Conservation (phyloP, 2,329 filamentous ascomycete species). For the Uncinocarpus reesii region DNA sequence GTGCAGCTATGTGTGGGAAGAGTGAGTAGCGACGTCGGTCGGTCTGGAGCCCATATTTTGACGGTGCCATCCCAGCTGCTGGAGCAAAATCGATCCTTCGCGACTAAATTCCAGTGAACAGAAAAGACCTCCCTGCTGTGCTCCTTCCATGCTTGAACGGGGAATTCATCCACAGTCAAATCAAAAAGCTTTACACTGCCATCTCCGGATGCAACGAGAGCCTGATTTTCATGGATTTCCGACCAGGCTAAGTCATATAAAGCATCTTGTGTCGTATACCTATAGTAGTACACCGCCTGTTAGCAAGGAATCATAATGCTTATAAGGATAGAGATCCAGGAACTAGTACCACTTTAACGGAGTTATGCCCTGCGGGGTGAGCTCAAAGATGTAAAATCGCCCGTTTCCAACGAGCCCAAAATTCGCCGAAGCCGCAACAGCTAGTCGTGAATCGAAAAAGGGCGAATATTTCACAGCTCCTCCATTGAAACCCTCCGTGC, state of each 20-base stretch:
- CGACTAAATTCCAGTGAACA: constrained; percentile 81
- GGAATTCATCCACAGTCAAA: constrained; percentile 67
- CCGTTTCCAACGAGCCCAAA: constrained; percentile 97
- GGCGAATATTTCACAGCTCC: constrained; percentile 98
- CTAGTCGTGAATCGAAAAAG: constrained; percentile 90
- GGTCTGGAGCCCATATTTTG: constrained; percentile 85
- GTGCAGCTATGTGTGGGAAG: constrained; percentile 88
- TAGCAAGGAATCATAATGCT: background rate
- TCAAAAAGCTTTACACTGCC: constrained; percentile 94
- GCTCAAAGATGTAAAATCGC: constrained; percentile 68
- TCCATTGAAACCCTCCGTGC: constrained; percentile 86
- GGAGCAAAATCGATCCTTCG: constrained; percentile 82
- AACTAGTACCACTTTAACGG: constrained; percentile 61
- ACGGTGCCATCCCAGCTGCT: constrained; percentile 94
- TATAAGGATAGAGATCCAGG: background rate
- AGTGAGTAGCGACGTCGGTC: constrained; percentile 64
- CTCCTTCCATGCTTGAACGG: constrained; percentile 83
- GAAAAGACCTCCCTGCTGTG: constrained; percentile 89
- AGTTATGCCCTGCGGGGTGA: constrained; percentile 74
- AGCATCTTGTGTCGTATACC: constrained; percentile 93
- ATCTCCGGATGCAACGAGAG: constrained; percentile 81
- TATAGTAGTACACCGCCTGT: constrained; percentile 27
- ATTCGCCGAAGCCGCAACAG: constrained; percentile 83
- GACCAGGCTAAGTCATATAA: constrained; percentile 94
- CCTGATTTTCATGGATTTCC: constrained; percentile 90